Evolutionary conservation across 495 filamentous ascomycete species (phyloP).

Genomic region (Penicillium crystallinum): DNA sequence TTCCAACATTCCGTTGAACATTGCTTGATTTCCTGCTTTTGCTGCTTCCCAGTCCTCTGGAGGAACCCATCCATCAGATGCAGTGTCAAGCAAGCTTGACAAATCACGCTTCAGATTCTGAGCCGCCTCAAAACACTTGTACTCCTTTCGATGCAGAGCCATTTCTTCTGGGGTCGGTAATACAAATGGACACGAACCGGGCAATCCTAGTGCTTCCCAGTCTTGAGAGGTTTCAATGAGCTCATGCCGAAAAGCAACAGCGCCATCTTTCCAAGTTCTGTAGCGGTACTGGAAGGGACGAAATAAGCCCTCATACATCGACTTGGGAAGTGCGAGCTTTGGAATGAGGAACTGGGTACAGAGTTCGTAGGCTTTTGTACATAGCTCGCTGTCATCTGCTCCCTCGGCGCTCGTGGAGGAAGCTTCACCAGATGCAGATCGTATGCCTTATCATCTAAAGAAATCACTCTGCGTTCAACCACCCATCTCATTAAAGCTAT

Average conservation of each 20-base stretch:
- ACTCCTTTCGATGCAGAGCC: constrained; percentile 30
- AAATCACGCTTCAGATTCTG: constrained; percentile 31
- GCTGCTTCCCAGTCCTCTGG: constrained; percentile 32
- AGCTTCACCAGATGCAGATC: too few species aligned
- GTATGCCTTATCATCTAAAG: too few species aligned
- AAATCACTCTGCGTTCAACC: too few species aligned
- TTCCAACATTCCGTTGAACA: constrained; percentile 30
- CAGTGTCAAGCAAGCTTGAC: constrained; percentile 25
- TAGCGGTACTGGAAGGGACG: constrained; percentile 40
- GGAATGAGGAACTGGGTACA: neutral
- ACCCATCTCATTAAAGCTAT: too few species aligned
- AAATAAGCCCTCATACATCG: constrained; percentile 22
- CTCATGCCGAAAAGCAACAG: constrained; percentile 35
- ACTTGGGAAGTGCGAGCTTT: neutral
- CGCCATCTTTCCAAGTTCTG: constrained; percentile 42
- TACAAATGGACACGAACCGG: constrained; percentile 32
- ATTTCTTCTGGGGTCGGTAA: constrained; percentile 28
- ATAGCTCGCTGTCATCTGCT: neutral
- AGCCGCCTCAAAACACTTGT: constrained; percentile 29
- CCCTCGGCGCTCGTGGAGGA: neutral
- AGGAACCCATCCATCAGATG: constrained; percentile 39
- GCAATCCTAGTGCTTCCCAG: constrained; percentile 39
- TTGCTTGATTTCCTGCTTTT: constrained; percentile 26
- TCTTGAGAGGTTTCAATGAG: constrained; percentile 31
- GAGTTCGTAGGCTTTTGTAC: neutral